Percentiles rank a stretch among this genome's conserved stretches.
Conservation (phyloP, 1,284 basidiomycete species). For the Cutaneotrichosporon dermatis region DNA sequence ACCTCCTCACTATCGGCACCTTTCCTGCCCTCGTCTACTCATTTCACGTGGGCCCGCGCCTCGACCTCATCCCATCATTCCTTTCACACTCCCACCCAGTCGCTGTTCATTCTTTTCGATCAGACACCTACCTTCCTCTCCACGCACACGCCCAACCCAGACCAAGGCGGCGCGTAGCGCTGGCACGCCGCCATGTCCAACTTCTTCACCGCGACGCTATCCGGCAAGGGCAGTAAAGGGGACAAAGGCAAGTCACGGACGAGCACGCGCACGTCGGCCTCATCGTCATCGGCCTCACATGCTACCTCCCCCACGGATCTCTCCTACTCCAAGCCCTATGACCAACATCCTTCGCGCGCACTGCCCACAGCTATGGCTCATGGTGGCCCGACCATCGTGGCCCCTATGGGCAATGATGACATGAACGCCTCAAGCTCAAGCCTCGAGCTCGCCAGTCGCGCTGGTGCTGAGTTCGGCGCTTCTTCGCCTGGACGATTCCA, state of each 20-base stretch:
- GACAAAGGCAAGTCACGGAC: constrained; percentile 8
- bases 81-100: neutral
- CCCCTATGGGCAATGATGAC: neutral
- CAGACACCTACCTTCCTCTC: neutral
- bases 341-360: constrained; percentile 4
- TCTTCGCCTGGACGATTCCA: constrained; percentile 21
- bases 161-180: constrained; percentile 4
- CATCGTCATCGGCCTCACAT: constrained; percentile 14
- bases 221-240: constrained; percentile 4
- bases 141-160: neutral
- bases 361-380: neutral
- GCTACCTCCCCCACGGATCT: constrained; percentile 9
- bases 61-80: neutral
- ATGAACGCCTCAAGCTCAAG: constrained; percentile 1
- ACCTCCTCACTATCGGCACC: neutral
- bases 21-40: neutral
- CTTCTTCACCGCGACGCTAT: constrained; percentile 6
- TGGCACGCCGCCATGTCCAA: constrained; percentile 6
- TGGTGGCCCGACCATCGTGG: neutral
- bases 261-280: constrained; percentile 24
- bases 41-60: neutral
- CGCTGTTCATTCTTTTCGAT: neutral
- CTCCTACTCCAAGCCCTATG: constrained; percentile 7
- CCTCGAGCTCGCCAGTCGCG: neutral
- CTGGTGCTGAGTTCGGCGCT: constrained; percentile 26